Evolutionary conservation across 2,329 filamentous ascomycete genomes (phyloP).

Genomic region (Hypoxylon sp.): DNA sequence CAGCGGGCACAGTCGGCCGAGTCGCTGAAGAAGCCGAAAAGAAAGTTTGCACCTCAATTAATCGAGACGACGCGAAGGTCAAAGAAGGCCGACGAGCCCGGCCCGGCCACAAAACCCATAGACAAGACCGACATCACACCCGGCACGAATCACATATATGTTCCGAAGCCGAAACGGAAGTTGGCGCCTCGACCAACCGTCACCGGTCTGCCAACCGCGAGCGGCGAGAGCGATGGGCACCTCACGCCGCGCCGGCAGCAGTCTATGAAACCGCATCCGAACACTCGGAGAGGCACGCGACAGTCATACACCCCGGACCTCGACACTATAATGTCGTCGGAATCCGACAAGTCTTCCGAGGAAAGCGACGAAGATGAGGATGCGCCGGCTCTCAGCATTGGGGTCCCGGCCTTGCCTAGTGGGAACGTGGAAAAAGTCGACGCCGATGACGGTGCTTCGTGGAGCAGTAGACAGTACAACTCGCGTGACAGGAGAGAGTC

Average conservation of each 20-base stretch:
- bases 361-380: conserved; percentile 35
- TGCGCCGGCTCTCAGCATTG: conserved; percentile 31
- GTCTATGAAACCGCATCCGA: conserved; percentile 51
- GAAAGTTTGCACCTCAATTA: conserved; percentile 77
- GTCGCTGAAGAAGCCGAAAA: conserved; percentile 46
- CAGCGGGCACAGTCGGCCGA: conserved; percentile 37
- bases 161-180: conserved; percentile 53
- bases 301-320: conserved; percentile 53
- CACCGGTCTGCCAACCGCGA: conserved; percentile 33
- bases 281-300: conserved; percentile 51
- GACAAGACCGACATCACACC: conserved; percentile 78
- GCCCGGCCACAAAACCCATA: conserved; percentile 67
- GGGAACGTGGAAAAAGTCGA: conserved; percentile 20
- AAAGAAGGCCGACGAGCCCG: conserved; percentile 70
- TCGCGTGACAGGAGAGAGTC: conserved; percentile 66
- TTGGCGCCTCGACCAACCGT: conserved; percentile 33
- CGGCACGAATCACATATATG: conserved; percentile 68
- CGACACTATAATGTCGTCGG: conserved; percentile 55
- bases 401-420: conserved; percentile 35
- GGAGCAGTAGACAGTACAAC: conserved; percentile 48
- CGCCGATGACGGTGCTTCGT: conserved; percentile 39
- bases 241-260: conserved; percentile 50
- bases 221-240: conserved; percentile 42
- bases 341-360: conserved; percentile 51
- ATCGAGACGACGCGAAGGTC: conserved; percentile 81